Base-by-base conservation (phyloP, 352 stramenopile species). In the Phytophthora fragariae region DNA sequence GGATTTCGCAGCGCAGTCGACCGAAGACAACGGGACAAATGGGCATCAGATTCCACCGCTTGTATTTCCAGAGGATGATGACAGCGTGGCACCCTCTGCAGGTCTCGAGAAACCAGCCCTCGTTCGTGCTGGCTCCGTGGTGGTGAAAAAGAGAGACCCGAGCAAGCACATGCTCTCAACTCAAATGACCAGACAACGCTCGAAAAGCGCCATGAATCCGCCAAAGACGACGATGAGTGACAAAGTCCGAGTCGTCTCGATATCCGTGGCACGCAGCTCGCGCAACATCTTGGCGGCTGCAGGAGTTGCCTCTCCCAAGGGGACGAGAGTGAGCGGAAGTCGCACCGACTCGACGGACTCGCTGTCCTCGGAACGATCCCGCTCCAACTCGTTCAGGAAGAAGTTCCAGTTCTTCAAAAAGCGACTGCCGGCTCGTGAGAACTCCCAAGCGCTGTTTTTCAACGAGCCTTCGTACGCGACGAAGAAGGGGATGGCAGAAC, bases 391-490 rank as follows among this genome's bases (percentile, higher is more conserved):
- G 8, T 73, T 66, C 53, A 65, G 31, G 54, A 61, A 46, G 11
- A 33, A 35, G 10, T 77, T 77, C 39, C 27, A 55, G 10, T 61
- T 74, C 19, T 77, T 79, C 14, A 78, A 75, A 60, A 76, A 76
- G n/a, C 57, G 68, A 10, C 49, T 46, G 14, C 62, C 57, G 39
- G 37, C 52, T 57, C 62, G 59, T 7, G 67, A 72, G 14, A 62
- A 78, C n/a, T 80, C 82, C 0, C 69, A 66, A n/a, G 65, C 73
- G 37, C 37, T 17, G 24, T 71, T 85, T n/a, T 93, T 93, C 50
- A 77, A 86, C 4, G 70, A 78, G n/a, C 82, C 84, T 2, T 87
- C 79, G 27, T 94, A 94, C 81, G 69, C 76, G 35, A 72, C 77
- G 4, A 83, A 82, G 12, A 76, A 90, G 11, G 78, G 83, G 2